Conservation (phyloP, 495 filamentous ascomycete genomes). For the Podospora pseudoanserina region DNA sequence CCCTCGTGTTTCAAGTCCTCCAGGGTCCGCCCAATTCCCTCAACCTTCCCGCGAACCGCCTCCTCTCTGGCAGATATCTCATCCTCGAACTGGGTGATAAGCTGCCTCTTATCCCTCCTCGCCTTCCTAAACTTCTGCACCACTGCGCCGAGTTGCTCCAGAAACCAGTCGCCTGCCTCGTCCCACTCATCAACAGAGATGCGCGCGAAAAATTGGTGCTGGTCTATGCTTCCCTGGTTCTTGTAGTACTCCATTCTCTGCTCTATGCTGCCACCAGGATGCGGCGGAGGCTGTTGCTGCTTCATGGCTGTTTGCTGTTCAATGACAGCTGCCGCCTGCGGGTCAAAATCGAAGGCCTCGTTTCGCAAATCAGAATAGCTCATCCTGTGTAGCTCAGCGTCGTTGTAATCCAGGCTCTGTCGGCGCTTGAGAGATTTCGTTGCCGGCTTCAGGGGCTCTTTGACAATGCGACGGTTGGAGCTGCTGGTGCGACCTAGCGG, state of each 20-base stretch:
- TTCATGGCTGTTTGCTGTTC: background rate
- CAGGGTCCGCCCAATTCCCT: constrained; percentile 51
- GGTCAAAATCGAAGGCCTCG: constrained; percentile 55
- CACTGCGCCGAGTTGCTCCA: constrained; percentile 62
- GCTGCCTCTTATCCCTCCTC: constrained; percentile 60
- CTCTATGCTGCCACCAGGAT: constrained; percentile 27
- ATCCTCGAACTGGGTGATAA: constrained; percentile 64
- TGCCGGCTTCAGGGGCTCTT: constrained; percentile 12
- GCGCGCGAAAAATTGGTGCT: constrained; percentile 59
- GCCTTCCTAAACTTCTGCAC: constrained; percentile 61
- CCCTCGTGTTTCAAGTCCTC: constrained; percentile 53
- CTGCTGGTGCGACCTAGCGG: constrained; percentile 33
- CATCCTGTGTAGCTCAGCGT: constrained; percentile 50
- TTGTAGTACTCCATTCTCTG: constrained; percentile 45
- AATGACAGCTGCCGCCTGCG: constrained; percentile 32
- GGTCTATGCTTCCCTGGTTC: constrained; percentile 41
- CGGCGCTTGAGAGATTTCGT: constrained; percentile 35
- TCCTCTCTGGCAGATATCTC: constrained; percentile 55
- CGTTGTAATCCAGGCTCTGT: constrained; percentile 51
- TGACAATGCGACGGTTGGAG: constrained; percentile 34
- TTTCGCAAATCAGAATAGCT: constrained; percentile 50
- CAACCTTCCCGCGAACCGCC: constrained; percentile 52
- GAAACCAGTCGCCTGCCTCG: constrained; percentile 73
- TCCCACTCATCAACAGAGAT: constrained; percentile 76
- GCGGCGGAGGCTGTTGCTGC: constrained; percentile 21